These are phyloP conservation scores for Trichophyton mentagrophytes DNA, from an alignment of 2,329 filamentous ascomycete species.

Conservation along the genomic window DNA sequence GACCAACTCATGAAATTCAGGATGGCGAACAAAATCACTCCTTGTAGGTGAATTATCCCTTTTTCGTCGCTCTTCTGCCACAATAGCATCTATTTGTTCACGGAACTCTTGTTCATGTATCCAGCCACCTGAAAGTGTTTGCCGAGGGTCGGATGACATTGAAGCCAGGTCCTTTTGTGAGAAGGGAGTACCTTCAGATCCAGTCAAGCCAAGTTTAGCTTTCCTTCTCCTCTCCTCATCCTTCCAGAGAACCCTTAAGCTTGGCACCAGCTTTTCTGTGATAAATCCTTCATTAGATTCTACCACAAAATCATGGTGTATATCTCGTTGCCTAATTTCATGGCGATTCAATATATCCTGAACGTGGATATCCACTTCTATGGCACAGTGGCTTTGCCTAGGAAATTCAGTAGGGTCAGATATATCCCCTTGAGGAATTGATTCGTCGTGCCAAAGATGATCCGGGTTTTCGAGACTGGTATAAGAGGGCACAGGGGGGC, in stretches of 20 bases:
- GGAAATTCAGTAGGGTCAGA: constrained; percentile 53
- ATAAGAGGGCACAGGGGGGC: constrained; percentile 59
- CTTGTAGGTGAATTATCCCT: constrained; percentile 29
- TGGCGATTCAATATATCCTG: constrained; percentile 76
- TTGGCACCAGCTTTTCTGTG: constrained; percentile 75
- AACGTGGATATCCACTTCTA: constrained; percentile 82
- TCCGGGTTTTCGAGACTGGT: constrained; percentile 47
- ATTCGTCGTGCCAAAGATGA: constrained; percentile 69
- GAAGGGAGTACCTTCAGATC: constrained; percentile 61
- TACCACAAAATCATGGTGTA: constrained; percentile 84
- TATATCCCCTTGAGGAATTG: constrained; percentile 48
- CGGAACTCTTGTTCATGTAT: constrained; percentile 80
- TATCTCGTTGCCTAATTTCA: constrained; percentile 58
- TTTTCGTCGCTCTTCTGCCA: constrained; percentile 49
- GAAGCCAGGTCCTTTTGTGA: constrained; percentile 68
- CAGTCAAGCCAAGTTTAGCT: constrained; percentile 51
- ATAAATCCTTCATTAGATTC: constrained; percentile 48
- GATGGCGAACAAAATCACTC: constrained; percentile 52
- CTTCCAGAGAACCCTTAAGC: constrained; percentile 86
- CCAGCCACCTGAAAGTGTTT: constrained; percentile 66
- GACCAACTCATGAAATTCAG: constrained; percentile 46
- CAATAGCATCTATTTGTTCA: constrained; percentile 50
- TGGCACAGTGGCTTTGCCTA: constrained; percentile 70
- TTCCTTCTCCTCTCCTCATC: constrained; percentile 75
- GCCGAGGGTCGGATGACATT: constrained; percentile 72